Evolutionary conservation across 1,284 basidiomycete genomes (phyloP), one percentile per base, ranked within the genome.

Genomic region (Cryptococcus sp.): DNA sequence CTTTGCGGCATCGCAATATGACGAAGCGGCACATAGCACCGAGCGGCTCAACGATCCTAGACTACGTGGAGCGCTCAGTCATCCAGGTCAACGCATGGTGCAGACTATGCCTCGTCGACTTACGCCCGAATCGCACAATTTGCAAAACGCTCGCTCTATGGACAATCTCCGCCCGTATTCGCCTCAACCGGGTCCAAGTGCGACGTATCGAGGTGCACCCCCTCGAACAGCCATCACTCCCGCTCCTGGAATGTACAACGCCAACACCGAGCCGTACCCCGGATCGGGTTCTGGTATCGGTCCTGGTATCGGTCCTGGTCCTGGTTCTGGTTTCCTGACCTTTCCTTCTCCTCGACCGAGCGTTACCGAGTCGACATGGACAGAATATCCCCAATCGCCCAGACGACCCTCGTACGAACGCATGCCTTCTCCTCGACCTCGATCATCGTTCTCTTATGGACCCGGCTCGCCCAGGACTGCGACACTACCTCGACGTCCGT

Each of bases 321-420:
- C 45, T 31, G 41, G 51, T 18, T 5, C 47, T 11, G 58, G 56
- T 28, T 48, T 55, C 16, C 48, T 67, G 2, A 48, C 53, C 1
- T 65, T 68, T 50, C 67, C 65, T 2, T 60, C 59, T 10, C 67
- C 65, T 5, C 58, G 56, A 19, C 59, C 58, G 9, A 56, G 43
- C 34, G 12, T 5, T n/a, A 25, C 40, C 12, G 47, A 40, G 4
- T 19, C 10, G 4, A 46, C 50, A 10, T 46, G 41, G 50, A 19
- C 37, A 7, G 33, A 32, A 3, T 28, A 38, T 22, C 24, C 39
- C 32, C 34, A 37, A 24, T 19, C 24, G 9, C 47, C 34, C 12
- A 33, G 51, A 35, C 23, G 45, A 25, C 44, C 28, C n/a, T 45
- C 41, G 6, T 52, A 52, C 36, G 50, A 52, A 4, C 21, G 39